Base-by-base conservation (phyloP, 2,329 filamentous ascomycete genomes). In the Cladosporium velox region DNA sequence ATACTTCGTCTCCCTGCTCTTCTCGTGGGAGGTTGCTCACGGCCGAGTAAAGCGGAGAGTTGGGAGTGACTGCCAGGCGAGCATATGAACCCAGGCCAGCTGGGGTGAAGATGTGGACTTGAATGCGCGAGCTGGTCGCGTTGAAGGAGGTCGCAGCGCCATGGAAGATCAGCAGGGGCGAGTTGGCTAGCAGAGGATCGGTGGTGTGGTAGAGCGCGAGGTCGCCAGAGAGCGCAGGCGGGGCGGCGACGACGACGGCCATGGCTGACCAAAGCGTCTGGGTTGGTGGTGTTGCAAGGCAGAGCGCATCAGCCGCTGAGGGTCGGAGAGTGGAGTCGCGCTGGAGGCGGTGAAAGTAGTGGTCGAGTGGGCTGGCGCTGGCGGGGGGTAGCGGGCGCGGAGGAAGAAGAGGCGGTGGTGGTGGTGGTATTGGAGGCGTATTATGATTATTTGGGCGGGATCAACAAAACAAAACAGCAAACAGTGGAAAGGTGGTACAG, bases 1-100 rank as follows among this genome's bases (percentile, higher is more conserved):
- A 96, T 70, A 96, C 85, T 79, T 98, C 94, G 77, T 98, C 94
- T 74, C 94, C 94, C 82, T 98, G 95, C 79, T 93, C 93, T 77
- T 97, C 94, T 76, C 93, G 90, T 51, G 95, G 93, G 52, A 99
- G 86, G 77, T 93, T 88, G 76, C 91, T 89, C 77, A 99, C 95
- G 64, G 93, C 94, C 71, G 88, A 87, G 79, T 98, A 98, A 74
- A 96, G 90, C 61, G 92, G 88, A 57, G 94, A 97, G 75, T 91
- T 96, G 54, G 95, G 95, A 28, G 94, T 96, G 70, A 98, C 90
- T 67, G 94, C 96, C 71, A 99, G 88, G 73, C 94, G 92, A 67
- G 91, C 89, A 77, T 94, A 99, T 72, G 91, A 94, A 75, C 92
- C 90, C 72, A 96, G 90, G 71, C 95, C 95, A 70, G 92, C 93